Evolutionary conservation across 768 basidiomycete species (phyloP), one percentile per base, ranked within the genome.

Genomic region (Clitopilus passeckerianus): DNA sequence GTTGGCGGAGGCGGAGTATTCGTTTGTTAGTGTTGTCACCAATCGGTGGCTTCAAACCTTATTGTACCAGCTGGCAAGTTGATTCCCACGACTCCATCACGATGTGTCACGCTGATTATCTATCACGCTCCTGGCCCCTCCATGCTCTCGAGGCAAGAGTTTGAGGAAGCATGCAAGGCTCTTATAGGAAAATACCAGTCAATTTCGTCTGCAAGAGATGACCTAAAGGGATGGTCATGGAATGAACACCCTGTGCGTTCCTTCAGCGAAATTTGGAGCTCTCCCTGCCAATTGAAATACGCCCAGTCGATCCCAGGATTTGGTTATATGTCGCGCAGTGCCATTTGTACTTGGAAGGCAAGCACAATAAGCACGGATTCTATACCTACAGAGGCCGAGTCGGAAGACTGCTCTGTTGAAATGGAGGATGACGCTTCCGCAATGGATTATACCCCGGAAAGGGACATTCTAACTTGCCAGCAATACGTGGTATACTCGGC

Each of bases 401-500:
- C 41, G 23, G 65, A 63, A 16, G 67, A 65, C 12, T 50, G 5
- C n/a, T 18, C 20, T 33, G 61, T 66, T 22, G 65, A 65, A 27
- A 12, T 27, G 16, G 64, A 61, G 20, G 78, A 80, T 60, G 74
- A 72, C n/a, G 77, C 81, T 1, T 71, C 71, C 27, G 72, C 74
- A 34, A 27, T 62, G 14, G 7, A 64, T 15, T 53, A 65, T 10
- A 44, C 63, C 57, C 56, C 62, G 27, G 59, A 61, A 3, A 61
- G 60, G 8, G 72, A 76, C 56, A 65, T 71, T 43, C 63, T 90
- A 41, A 76, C 70, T 34, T 85, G 78, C 61, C 72, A 74, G 53
- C 88, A 94, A 71, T 87, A 84, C 60, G 74, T 95, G 57, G 87
- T 86, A 33, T 89, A 84, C 68, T 94, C 92, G 24, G 74, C 87